phyloP scores from a whole-genome alignment of 805 yeast genomes.

The Lachancea sp. region DNA sequence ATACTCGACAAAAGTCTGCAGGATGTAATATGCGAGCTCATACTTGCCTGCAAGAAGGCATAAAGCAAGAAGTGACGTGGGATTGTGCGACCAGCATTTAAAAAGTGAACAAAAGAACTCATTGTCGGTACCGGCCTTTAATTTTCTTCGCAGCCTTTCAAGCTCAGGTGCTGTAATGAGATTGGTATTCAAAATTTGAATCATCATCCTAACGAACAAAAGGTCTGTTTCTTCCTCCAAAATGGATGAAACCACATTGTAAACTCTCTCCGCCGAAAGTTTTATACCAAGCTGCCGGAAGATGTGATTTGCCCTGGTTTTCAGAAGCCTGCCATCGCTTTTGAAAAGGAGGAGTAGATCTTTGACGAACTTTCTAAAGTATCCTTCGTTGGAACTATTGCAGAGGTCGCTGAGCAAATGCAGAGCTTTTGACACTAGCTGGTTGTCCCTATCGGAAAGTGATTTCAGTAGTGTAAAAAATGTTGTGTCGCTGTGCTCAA shows the following conservation, averaged over 20 bases:
- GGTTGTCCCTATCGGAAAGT: slow-evolving; percentile 44
- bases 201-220: slow-evolving; percentile 69
- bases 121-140: slow-evolving; percentile 65
- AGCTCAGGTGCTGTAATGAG: slow-evolving; percentile 82
- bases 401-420: slow-evolving; percentile 27
- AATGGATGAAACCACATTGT: slow-evolving; percentile 71
- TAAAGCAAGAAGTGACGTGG: slow-evolving; percentile 80
- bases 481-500: slow-evolving; percentile 54
- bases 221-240: slow-evolving; percentile 53
- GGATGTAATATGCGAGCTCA: slow-evolving; percentile 76
- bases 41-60: slow-evolving; percentile 84
- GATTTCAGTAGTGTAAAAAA: slow-evolving; percentile 75
- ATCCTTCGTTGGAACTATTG: slow-evolving; percentile 50
- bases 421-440: slow-evolving; percentile 28
- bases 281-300: slow-evolving; percentile 77
- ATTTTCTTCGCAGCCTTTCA: slow-evolving; percentile 56
- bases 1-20: slow-evolving; percentile 72
- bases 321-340: slow-evolving; percentile 58
- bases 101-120: slow-evolving; percentile 68
- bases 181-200: slow-evolving; percentile 82
- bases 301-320: slow-evolving; percentile 74
- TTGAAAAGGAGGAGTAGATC: slow-evolving; percentile 66
- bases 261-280: slow-evolving; percentile 75
- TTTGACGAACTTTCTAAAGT: slow-evolving; percentile 67
- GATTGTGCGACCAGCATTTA: slow-evolving; percentile 86